Evolutionary conservation across 2,329 filamentous ascomycete species (phyloP).

Genomic region (Cytospora paraplurivora): DNA sequence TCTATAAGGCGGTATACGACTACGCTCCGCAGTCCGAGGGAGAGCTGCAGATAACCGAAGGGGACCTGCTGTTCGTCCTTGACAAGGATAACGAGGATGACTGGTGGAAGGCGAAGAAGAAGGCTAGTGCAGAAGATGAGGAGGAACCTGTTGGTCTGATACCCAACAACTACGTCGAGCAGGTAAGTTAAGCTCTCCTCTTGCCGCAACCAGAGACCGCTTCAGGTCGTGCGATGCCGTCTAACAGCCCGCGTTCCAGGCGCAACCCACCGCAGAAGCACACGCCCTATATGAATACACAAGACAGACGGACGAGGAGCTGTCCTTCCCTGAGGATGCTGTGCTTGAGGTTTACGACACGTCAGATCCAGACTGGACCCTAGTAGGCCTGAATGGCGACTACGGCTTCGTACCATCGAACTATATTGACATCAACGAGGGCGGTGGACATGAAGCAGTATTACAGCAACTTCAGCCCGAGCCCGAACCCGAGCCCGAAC

Average conservation of each 20-base stretch:
- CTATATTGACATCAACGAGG: conserved; percentile 77
- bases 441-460: conserved; percentile 43
- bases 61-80: conserved; percentile 84
- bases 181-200: conserved; percentile 61
- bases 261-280: conserved; percentile 65
- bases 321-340: conserved; percentile 91
- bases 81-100: conserved; percentile 77
- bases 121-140: conserved; percentile 78
- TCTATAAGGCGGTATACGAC: conserved; percentile 90
- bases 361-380: conserved; percentile 93
- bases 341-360: conserved; percentile 83
- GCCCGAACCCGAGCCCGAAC: conserved; percentile 31
- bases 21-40: conserved; percentile 85
- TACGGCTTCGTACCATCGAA: conserved; percentile 96
- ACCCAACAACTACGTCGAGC: conserved; percentile 92
- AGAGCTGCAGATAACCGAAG: conserved; percentile 82
- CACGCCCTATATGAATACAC: conserved; percentile 98
- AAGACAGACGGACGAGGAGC: conserved; percentile 94
- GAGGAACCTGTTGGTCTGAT: conserved; percentile 90
- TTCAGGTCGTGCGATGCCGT: background rate
- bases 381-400: conserved; percentile 81
- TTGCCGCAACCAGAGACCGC: background rate
- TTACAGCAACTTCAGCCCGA: conserved; percentile 36
- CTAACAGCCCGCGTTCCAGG: conserved; percentile 41
- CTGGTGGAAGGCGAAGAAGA: conserved; percentile 98